A percentile compares a stretch with the other conserved stretches of the same genome.
These are phyloP conservation scores for Aspergillus ostianus DNA, from an alignment of 495 filamentous ascomycete species.

Conservation along the genomic window DNA sequence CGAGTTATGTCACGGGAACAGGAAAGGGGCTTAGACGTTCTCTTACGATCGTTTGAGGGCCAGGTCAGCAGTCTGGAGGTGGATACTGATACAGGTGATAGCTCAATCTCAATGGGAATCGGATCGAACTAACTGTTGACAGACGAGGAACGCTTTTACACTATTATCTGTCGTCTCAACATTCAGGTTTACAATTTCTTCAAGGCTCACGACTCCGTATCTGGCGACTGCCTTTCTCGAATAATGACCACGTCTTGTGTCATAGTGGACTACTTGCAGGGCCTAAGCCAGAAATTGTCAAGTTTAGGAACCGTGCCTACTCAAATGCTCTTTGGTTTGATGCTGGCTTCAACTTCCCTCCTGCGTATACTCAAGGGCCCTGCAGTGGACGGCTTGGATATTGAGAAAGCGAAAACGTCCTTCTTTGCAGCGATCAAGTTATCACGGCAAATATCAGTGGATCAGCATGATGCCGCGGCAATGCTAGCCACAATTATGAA, in stretches of 20 bases:
- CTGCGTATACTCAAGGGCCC: constrained; percentile 42
- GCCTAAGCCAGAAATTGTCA: constrained; percentile 21
- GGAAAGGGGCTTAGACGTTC: constrained; percentile 35
- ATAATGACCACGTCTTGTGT: constrained; percentile 35
- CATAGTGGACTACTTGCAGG: constrained; percentile 33
- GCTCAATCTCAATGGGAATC: not conserved
- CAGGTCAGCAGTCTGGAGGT: constrained; percentile 35
- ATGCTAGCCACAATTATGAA: constrained; percentile 34
- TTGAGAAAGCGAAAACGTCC: constrained; percentile 28
- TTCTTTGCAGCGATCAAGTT: constrained; percentile 41
- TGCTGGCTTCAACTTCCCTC: constrained; percentile 35
- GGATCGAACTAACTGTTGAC: constrained; percentile 16
- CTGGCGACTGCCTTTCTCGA: constrained; percentile 31
- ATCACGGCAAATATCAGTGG: constrained; percentile 36
- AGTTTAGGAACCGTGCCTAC: constrained; percentile 29
- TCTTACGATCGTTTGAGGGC: constrained; percentile 36
- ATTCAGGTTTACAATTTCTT: constrained; percentile 45
- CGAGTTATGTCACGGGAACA: constrained; percentile 38
- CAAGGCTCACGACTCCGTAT: constrained; percentile 32
- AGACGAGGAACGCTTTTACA: constrained; percentile 32
- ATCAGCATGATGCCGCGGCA: constrained; percentile 36
- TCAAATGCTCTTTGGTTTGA: constrained; percentile 31
- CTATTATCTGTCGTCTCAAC: constrained; percentile 31
- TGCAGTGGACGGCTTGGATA: constrained; percentile 29
- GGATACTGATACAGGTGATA: constrained; percentile 29